Base-by-base conservation (phyloP, 1,284 basidiomycete species). In the Tylopilus sp. region DNA sequence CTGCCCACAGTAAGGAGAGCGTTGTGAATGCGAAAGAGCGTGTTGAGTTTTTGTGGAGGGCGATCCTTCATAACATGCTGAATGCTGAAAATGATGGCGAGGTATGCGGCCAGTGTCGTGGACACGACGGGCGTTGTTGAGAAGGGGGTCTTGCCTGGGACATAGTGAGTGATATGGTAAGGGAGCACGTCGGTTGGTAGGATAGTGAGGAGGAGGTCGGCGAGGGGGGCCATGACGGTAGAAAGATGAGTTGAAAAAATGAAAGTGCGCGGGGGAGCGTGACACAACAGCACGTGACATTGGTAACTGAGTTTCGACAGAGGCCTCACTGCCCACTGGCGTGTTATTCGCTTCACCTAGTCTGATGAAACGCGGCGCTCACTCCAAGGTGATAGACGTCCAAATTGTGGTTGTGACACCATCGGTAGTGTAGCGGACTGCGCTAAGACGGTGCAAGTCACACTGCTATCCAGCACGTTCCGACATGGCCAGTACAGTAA, bases 11-110 rank as follows among this genome's bases (percentile, higher is more conserved):
- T 92, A 53, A 99, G 81, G 65, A 95, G 72, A 56, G 92, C 74
- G 68, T 99, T 99, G 75, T 99, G 96, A 43, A 89, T 67, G 74
- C 95, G 89, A 74, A 99, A 99, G 55, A 94, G 79, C 43, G 79
- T 71, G 62, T 88, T 93, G 64, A 97, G 84, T 74, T 89, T 90
- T 65, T 80, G 78, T 35, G 87, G 79, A 60, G 77, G 74, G 58
- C 78, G 79, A 67, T 79, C 76, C 70, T 82, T 89, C 94, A 97
- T 97, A 61, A 91, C 70, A 59, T 83, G 83, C 62, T 86, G 86
- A 38, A 90, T 81, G 55, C 89, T 83, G 65, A 98, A 98, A 69
- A 99, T 87, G 74, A 89, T 74, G 66, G 81, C 83, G 58, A 99
- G 82, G 77, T 99, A 99, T 49, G 80, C 79, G 29, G 71, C 77